Evolutionary conservation across 768 basidiomycete genomes (phyloP).

Genomic region (Termitomyces sp.): DNA sequence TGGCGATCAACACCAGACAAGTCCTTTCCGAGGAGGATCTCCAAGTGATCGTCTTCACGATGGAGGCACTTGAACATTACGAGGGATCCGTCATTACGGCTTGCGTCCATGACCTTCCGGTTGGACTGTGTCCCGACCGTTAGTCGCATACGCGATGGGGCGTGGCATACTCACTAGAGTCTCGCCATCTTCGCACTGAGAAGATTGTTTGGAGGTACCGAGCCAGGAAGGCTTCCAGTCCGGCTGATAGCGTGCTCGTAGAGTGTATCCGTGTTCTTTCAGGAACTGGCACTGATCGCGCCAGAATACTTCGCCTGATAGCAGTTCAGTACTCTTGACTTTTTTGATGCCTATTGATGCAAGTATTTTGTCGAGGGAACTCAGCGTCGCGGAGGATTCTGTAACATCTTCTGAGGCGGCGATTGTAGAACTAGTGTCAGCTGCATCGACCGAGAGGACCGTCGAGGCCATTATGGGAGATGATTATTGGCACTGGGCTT

Average conservation of each 20-base stretch:
- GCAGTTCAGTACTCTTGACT: not conserved
- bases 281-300: not conserved
- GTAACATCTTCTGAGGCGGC: not conserved
- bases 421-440: not conserved
- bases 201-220: not conserved
- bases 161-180: not conserved
- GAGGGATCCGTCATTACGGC: not conserved
- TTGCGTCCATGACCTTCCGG: not conserved
- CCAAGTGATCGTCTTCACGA: not conserved
- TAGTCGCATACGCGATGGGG: not conserved
- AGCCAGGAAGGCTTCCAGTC: not conserved
- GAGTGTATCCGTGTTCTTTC: not conserved
- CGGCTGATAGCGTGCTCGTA: not conserved
- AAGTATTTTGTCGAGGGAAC: not conserved
- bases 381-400: not conserved
- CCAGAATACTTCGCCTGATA: not conserved
- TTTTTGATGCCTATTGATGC: not conserved
- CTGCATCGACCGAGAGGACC: not conserved
- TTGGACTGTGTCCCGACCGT: not conserved
- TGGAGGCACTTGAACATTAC: not conserved
- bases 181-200: not conserved
- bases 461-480: not conserved
- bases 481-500: not conserved
- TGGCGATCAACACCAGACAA: not conserved
- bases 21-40: not conserved